Percentiles rank a stretch among this genome's conserved stretches.
Evolutionary conservation across 495 filamentous ascomycete genomes (phyloP).

Genomic region (Lasiosphaeria miniovina): DNA sequence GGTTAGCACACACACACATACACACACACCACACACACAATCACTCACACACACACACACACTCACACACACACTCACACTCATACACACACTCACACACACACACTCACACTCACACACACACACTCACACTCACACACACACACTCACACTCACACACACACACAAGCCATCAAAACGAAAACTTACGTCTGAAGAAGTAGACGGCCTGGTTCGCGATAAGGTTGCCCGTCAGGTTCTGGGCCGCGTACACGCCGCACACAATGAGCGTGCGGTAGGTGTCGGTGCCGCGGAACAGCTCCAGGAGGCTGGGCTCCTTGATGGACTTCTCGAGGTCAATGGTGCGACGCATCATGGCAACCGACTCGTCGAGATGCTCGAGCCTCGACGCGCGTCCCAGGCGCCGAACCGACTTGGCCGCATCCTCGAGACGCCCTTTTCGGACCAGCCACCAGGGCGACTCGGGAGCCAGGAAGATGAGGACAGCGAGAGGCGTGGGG

Average conservation of each 20-base stretch:
- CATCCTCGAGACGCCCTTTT: constrained; percentile 41
- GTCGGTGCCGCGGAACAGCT: constrained; percentile 45
- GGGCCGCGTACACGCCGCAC: constrained; percentile 43
- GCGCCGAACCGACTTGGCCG: constrained; percentile 35
- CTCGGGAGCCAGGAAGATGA: constrained; percentile 47
- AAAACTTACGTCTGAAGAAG: constrained; percentile 35
- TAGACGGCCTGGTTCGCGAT: constrained; percentile 39
- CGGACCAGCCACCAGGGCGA: constrained; percentile 50
- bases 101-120: neutral
- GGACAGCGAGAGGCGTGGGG: constrained; percentile 36
- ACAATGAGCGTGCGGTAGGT: constrained; percentile 47
- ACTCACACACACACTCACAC: neutral
- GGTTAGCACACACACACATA: neutral
- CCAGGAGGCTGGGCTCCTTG: constrained; percentile 32
- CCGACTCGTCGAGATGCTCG: constrained; percentile 36
- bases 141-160: neutral
- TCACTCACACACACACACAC: neutral
- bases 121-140: neutral
- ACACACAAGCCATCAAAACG: neutral
- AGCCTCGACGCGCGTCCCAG: constrained; percentile 31
- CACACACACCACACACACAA: neutral
- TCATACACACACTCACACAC: neutral
- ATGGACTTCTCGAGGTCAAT: constrained; percentile 25
- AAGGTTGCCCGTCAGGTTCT: constrained; percentile 35
- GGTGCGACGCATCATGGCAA: constrained; percentile 37